These are phyloP conservation scores for Hemisphaericaspora lyxosophila DNA, from an alignment of 1,139 yeast genomes.

Conservation along the genomic window DNA sequence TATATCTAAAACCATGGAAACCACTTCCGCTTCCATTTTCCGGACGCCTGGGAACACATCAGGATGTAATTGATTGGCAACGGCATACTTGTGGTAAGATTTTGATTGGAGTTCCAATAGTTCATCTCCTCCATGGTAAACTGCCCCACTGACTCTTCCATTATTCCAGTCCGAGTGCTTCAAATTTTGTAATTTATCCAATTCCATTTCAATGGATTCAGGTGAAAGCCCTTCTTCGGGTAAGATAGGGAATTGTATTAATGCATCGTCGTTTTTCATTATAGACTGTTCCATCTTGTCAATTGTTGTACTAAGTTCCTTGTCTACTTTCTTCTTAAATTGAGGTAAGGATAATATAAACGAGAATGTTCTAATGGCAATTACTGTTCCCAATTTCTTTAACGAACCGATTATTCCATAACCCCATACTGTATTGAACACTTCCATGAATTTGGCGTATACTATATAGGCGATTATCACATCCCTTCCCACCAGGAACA, in stretches of 20 bases:
- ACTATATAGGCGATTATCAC: conserved; percentile 22
- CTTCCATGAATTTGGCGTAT: conserved; percentile 12
- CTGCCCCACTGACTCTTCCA: conserved; percentile 93
- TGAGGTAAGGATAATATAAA: conserved; percentile 53
- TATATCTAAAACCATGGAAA: conserved; percentile 79
- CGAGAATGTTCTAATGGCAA: conserved; percentile 21
- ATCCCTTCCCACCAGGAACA: conserved; percentile 25
- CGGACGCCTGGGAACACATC: conserved; percentile 96
- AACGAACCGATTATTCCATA: conserved; percentile 39
- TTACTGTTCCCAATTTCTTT: conserved; percentile 11
- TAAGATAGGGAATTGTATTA: conserved; percentile 49
- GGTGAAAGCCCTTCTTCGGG: conserved; percentile 59
- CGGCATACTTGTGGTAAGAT: conserved; percentile 75
- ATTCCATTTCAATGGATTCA: conserved; percentile 43
- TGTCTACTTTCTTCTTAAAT: conserved; percentile 54
- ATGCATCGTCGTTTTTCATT: conserved; percentile 48
- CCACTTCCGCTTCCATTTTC: conserved; percentile 95
- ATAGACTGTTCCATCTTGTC: conserved; percentile 52
- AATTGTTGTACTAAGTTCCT: conserved; percentile 54
- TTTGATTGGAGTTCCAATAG: conserved; percentile 68
- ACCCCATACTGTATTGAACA: conserved; percentile 25
- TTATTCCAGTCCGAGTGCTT: conserved; percentile 77
- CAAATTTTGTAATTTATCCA: conserved; percentile 49
- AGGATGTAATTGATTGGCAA: conserved; percentile 94
- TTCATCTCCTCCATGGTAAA: conserved; percentile 88